Conservation (phyloP, 768 basidiomycete species). For the Gautieria morchelliformis region DNA sequence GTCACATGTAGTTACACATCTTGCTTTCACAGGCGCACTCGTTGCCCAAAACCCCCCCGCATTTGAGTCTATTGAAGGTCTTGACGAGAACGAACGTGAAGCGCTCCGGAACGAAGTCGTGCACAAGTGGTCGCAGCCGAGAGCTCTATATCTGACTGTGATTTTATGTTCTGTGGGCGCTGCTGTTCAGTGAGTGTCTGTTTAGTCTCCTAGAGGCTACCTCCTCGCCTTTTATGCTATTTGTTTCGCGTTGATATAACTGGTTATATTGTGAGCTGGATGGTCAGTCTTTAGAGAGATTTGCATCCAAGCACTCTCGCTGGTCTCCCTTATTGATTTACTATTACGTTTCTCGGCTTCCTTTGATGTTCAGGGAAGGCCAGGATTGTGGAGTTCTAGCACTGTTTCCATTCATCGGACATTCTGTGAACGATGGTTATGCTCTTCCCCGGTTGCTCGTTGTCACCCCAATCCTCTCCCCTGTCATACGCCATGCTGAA, state of each 20-base stretch:
- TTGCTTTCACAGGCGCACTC: conserved; percentile 33
- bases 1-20: too few relatives aligned
- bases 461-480: conserved; percentile 30
- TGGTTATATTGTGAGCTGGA: too few relatives aligned
- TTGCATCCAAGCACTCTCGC: too few relatives aligned
- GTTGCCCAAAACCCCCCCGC: conserved; percentile 56
- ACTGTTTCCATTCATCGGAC: too few relatives aligned
- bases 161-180: conserved; percentile 63
- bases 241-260: too few relatives aligned
- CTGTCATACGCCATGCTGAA: conserved; percentile 22
- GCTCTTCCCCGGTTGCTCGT: conserved; percentile 62
- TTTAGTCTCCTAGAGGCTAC: not conserved
- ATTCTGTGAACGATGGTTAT: conserved; percentile 59
- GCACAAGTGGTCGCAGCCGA: conserved; percentile 41
- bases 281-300: too few relatives aligned
- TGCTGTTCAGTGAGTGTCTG: conserved; percentile 53
- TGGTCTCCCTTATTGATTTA: too few relatives aligned
- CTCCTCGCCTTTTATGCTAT: too few relatives aligned
- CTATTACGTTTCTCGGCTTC: too few relatives aligned
- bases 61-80: conserved; percentile 30
- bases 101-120: conserved; percentile 36
- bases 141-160: conserved; percentile 38
- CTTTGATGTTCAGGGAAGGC: conserved; percentile 15
- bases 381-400: too few relatives aligned
- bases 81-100: conserved; percentile 34